A percentile compares a stretch with the other conserved stretches of the same genome.
These are phyloP conservation scores for Stagonosporopsis rhizophila DNA, from an alignment of 2,329 filamentous ascomycete genomes.

Conservation along the genomic window DNA sequence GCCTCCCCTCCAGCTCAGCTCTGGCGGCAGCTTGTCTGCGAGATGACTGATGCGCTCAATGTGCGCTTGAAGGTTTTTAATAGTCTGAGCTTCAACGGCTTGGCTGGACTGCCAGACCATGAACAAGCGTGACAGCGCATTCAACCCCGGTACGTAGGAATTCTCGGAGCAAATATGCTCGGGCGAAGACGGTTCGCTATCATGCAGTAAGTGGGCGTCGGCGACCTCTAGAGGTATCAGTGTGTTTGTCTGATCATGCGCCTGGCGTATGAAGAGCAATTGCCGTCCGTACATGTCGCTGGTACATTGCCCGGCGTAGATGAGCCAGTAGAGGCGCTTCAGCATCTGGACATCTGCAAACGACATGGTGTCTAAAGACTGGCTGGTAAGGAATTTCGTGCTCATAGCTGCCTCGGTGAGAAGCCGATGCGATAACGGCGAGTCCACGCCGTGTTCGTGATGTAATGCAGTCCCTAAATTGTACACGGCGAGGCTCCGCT, in stretches of 20 bases:
- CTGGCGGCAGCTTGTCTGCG: constrained; percentile 20
- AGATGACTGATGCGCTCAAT: constrained; percentile 22
- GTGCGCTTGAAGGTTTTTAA: constrained; percentile 26
- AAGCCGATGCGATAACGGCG: constrained; percentile 22
- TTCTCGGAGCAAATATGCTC: not conserved
- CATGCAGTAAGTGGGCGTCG: constrained; percentile 15
- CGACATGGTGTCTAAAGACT: constrained; percentile 17
- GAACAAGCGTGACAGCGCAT: constrained; percentile 28
- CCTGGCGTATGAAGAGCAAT: constrained; percentile 22
- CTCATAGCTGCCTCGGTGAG: constrained; percentile 19
- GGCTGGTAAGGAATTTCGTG: constrained; percentile 24
- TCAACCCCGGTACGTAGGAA: constrained; percentile 28
- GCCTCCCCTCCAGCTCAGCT: constrained; percentile 22
- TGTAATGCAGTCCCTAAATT: constrained; percentile 26
- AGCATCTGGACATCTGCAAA: constrained; percentile 24
- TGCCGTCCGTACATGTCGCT: constrained; percentile 28
- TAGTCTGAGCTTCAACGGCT: constrained; percentile 18
- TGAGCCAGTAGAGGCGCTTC: constrained; percentile 31
- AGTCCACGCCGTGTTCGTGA: constrained; percentile 24
- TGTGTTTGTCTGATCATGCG: constrained; percentile 21
- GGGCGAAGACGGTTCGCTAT: not conserved
- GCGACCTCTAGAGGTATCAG: constrained; percentile 24
- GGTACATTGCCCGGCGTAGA: constrained; percentile 29
- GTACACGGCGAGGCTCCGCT: constrained; percentile 25
- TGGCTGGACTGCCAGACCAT: constrained; percentile 33